Percentiles rank a stretch among this genome's conserved stretches.
phyloP scores from a whole-genome alignment of 1,139 yeast genomes.

The Oligophagozyma castellii region DNA sequence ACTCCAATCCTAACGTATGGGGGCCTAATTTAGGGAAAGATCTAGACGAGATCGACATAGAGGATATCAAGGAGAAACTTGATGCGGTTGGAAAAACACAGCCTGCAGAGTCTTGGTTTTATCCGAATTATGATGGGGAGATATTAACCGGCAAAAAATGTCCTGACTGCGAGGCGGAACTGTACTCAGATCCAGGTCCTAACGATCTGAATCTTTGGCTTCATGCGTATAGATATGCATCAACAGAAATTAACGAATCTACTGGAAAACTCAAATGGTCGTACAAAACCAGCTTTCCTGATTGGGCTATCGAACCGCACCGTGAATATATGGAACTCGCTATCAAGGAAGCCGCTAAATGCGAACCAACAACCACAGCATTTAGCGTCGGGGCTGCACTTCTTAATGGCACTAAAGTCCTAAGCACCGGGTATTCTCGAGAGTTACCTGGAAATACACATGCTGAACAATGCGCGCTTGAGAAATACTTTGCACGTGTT shows the following conservation, averaged over 20 bases:
- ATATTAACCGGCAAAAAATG: constrained; percentile 45
- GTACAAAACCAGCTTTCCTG: constrained; percentile 68
- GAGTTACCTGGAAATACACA: constrained; percentile 94
- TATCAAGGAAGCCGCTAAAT: constrained; percentile 60
- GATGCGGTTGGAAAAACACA: constrained; percentile 56
- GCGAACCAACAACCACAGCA: constrained; percentile 76
- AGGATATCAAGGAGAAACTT: constrained; percentile 33
- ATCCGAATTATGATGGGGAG: constrained; percentile 45
- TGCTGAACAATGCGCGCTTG: constrained; percentile 92
- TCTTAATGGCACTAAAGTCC: constrained; percentile 48
- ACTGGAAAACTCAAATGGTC: constrained; percentile 61
- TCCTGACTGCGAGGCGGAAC: constrained; percentile 50
- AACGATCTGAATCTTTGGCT: constrained; percentile 80
- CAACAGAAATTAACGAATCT: constrained; percentile 37
- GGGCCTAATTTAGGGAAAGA: constrained; percentile 55
- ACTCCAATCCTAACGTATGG: constrained; percentile 65
- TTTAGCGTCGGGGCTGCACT: constrained; percentile 90
- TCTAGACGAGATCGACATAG: constrained; percentile 34
- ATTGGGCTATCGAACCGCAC: constrained; percentile 66
- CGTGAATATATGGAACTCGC: constrained; percentile 45
- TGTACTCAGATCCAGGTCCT: constrained; percentile 80
- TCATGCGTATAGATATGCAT: constrained; percentile 72
- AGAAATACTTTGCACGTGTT: constrained; percentile 42
- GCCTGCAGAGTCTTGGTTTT: constrained; percentile 57
- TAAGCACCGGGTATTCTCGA: constrained; percentile 77